A percentile compares a stretch with the other conserved stretches of the same genome.
These are phyloP conservation scores for Luzula sylvatica DNA, from an alignment of 176 grass and related monocot genomes.

Conservation along the genomic window DNA sequence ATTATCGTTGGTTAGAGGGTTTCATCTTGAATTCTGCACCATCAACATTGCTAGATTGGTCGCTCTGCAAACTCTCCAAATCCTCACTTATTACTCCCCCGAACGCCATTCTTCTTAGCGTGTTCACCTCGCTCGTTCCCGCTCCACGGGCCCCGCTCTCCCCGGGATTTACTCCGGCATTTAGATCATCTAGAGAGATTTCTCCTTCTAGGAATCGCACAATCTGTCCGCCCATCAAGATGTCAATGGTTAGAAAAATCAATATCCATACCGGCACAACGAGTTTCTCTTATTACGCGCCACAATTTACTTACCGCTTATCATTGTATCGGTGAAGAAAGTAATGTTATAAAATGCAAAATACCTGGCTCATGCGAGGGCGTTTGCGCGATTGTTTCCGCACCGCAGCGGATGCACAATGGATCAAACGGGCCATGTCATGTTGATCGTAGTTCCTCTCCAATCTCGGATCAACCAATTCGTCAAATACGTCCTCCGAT, in stretches of 20 bases:
- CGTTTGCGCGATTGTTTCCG: conserved; percentile 62
- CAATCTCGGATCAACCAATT: conserved; percentile 41
- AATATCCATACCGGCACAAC: too few species aligned
- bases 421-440: conserved; percentile 59
- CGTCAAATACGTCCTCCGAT: conserved; percentile 47
- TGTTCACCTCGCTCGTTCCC: conserved; percentile 24
- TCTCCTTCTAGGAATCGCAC: conserved; percentile 79
- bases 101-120: conserved; percentile 64
- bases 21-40: conserved; percentile 27
- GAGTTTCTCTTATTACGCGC: too few species aligned
- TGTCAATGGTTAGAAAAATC: too few species aligned
- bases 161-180: conserved; percentile 55
- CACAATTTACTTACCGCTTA: too few species aligned
- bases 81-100: conserved; percentile 43
- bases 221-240: conserved; percentile 31
- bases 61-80: conserved; percentile 48
- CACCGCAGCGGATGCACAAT: conserved; percentile 70
- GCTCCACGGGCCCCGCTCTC: conserved; percentile 36
- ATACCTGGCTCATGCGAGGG: conserved; percentile 66
- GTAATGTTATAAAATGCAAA: neutral
- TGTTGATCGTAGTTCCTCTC: conserved; percentile 48
- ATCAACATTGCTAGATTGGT: conserved; percentile 39
- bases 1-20: neutral
- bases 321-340: too few species aligned
- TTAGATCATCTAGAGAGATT: conserved; percentile 63